These are phyloP conservation scores for Aspergillus sp. DNA, from an alignment of 2,329 filamentous ascomycete species.

Conservation along the genomic window DNA sequence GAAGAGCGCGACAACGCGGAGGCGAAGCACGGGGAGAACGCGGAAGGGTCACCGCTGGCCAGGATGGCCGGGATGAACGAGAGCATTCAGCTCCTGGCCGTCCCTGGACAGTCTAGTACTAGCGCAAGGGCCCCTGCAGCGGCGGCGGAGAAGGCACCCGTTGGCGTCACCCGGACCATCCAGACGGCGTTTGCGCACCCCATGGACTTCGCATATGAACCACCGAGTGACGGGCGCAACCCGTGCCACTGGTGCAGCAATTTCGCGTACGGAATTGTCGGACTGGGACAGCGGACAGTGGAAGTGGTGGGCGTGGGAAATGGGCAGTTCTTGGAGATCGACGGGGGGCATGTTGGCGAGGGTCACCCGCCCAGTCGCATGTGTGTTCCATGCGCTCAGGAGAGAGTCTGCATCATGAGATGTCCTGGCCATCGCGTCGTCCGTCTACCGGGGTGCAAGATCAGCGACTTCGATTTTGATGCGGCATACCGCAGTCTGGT, in stretches of 20 bases:
- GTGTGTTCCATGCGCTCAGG: constrained; percentile 29
- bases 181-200: constrained; percentile 33
- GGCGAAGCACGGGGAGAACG: too few relatives aligned
- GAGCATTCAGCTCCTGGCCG: too few relatives aligned
- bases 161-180: constrained; percentile 23
- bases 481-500: constrained; percentile 18
- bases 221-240: constrained; percentile 6
- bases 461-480: constrained; percentile 12
- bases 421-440: constrained; percentile 26
- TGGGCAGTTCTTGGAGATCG: constrained; percentile 30
- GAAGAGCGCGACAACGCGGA: too few relatives aligned
- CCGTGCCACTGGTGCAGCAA: constrained; percentile 35
- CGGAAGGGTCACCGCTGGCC: too few relatives aligned
- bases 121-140: background rate
- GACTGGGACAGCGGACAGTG: constrained; percentile 24
- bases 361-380: constrained; percentile 26
- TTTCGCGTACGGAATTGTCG: constrained; percentile 31
- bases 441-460: constrained; percentile 12
- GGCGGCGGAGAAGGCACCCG: too few relatives aligned
- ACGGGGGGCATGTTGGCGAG: constrained; percentile 26
- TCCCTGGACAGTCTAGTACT: too few relatives aligned
- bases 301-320: constrained; percentile 26
- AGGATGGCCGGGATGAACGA: too few relatives aligned
- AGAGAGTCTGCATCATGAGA: constrained; percentile 23
- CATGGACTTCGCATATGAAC: constrained; percentile 27